Conservation (phyloP, 2,329 filamentous ascomycete species). For the Lachnum nothofagi region DNA sequence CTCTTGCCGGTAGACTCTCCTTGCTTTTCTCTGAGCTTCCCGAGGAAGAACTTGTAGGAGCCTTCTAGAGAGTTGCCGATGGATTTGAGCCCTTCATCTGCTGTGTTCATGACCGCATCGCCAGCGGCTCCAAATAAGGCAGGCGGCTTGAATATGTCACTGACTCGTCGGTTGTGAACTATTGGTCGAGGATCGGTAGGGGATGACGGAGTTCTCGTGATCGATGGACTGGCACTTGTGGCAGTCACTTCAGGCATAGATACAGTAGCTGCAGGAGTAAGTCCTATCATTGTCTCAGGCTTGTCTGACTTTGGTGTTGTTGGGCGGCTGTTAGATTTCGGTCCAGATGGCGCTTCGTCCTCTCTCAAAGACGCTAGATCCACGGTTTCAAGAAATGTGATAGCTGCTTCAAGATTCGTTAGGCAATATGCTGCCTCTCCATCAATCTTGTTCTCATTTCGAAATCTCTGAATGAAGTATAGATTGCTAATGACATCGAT, state of each 20-base stretch:
- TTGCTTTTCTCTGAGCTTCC: slow-evolving; percentile 72
- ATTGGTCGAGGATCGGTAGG: slow-evolving; percentile 31
- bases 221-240: slow-evolving; percentile 30
- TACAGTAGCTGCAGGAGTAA: slow-evolving; percentile 30
- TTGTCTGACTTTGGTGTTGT: slow-evolving; percentile 40
- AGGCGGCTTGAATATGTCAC: slow-evolving; percentile 79
- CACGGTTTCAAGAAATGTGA: slow-evolving; percentile 91
- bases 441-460: slow-evolving; percentile 77
- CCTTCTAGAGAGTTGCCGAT: slow-evolving; percentile 87
- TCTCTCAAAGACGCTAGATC: slow-evolving; percentile 83
- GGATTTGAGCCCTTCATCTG: slow-evolving; percentile 86
- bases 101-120: slow-evolving; percentile 79
- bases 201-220: slow-evolving; percentile 30
- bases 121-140: slow-evolving; percentile 76
- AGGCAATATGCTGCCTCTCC: slow-evolving; percentile 94
- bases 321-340: slow-evolving; percentile 49
- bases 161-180: slow-evolving; percentile 67
- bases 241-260: slow-evolving; percentile 22
- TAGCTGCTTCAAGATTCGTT: slow-evolving; percentile 90
- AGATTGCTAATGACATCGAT: slow-evolving; percentile 90
- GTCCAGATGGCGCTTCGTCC: slow-evolving; percentile 68
- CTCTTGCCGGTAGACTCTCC: slow-evolving; percentile 41
- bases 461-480: slow-evolving; percentile 89
- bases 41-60: slow-evolving; percentile 89
- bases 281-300: slow-evolving; percentile 25